Evolutionary conservation across 2,329 filamentous ascomycete species (phyloP), one percentile per base, ranked within the genome.

Genomic region (Sporothrix sp.): DNA sequence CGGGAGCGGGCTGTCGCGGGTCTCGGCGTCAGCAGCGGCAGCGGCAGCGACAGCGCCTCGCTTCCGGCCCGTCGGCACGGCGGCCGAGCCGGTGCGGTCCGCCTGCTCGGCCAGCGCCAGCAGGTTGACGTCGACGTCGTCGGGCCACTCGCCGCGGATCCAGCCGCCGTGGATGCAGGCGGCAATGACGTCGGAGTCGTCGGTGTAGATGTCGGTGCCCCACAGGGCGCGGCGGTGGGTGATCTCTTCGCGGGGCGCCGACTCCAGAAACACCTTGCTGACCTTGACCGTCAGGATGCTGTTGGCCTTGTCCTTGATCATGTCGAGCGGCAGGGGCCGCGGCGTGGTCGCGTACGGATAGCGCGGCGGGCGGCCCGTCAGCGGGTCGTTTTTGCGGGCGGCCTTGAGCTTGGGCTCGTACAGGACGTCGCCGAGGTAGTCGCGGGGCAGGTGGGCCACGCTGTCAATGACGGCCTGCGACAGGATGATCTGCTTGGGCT

Each of bases 151-250:
- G 30, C 91, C 91, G 37, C 84, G 82, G 58, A 98, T 85, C 82
- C 89, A 97, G 3, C 93, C 93, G 2, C 83, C 82, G 64, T 98
- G 93, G 40, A 98, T 91, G 53, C 90, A 91, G 2, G 91, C 90
- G 0, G 89, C 91, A 21, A 98, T 77, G 1, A 93, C 81, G 62
- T 98, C 93, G 0, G 89, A 95, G 66, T 98, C 93, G 59, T 98
- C 93, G 0, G 89, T 95, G 63, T 97, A 97, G 7, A 98, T 78
- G 33, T 94, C 90, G 0, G 88, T 93, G 1, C 93, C 93, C 90
- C 91, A 98, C 0, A 98, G 66, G 7, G 87, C 86, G 18, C 85
- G 78, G 30, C 87, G 79, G 7, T 80, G 71, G 10, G 89, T 94
- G 47, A 97, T 90, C 58, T 94, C 87, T 62, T 93, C 86, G 27